Evolutionary conservation across 352 stramenopile genomes (phyloP), one percentile per base, ranked within the genome.

Genomic region (Halophytophthora batemanensis): DNA sequence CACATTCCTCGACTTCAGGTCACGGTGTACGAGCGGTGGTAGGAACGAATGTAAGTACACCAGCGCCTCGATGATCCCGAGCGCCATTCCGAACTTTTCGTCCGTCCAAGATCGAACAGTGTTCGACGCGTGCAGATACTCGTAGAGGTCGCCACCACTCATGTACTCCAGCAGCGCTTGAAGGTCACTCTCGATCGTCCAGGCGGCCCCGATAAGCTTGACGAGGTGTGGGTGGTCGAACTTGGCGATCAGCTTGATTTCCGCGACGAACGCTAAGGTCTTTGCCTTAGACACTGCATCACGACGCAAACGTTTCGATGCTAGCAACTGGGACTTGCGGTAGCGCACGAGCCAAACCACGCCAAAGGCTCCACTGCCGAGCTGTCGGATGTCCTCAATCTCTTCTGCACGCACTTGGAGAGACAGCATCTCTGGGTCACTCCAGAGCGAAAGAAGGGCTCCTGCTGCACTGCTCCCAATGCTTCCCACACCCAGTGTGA

Each of bases 1-100:
- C 12, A 82, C 65, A 18, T 78, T 78, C 19, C 69, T 67, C 2
- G 60, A 73, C 61, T 75, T 82, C 17, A 82, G 57, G 14, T 77
- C 67, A 7, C 71, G 71, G 38, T 77, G 65, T 7, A 82, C 47
- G 0, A 70, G 40, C 8, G 56, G 56, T 21, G 59, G 56, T 13
- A 57, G 25, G 18, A 74, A 64, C n/a, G 61, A 66, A 41, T 82
- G 71, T 14, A 82, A 34, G 45, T 71, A 82, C 21, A 72, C 59
- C 0, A 82, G 53, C 0, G 64, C 71, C 10, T 75, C 58, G 10
- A 66, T 65, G 2, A 82, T 40, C 22, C 71, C 68, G 17, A 72
- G 47, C 3, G 71, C 71, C 21, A 78, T 74, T 1, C 46, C 45
- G 17, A 76, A 59, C 34, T 62, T 67, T 14, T 49, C 45, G 17